phyloP scores from a whole-genome alignment of 371 early-diverging fungal genomes.

The Zopfochytrium polystomum region DNA sequence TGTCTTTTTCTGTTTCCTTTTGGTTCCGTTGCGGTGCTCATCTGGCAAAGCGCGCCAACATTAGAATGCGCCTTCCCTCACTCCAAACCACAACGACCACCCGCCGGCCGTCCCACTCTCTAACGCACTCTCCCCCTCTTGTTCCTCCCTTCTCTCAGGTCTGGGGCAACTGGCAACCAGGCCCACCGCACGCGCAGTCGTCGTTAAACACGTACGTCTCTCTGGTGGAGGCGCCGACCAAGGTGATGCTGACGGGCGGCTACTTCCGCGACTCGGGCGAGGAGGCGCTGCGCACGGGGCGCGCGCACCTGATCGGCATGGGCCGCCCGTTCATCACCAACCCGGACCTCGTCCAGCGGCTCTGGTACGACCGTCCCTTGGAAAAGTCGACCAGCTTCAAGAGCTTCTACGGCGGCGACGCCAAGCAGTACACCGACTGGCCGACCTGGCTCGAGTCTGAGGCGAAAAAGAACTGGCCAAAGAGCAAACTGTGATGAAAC shows the following conservation, averaged over 20 bases:
- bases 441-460: constrained; percentile 29
- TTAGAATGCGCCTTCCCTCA: no score
- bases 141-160: no score
- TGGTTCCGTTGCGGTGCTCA: no score
- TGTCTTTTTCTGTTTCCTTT: no score
- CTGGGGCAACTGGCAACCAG: constrained; percentile 25
- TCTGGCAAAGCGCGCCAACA: no score
- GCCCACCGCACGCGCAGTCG: constrained; percentile 28
- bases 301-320: constrained; percentile 39
- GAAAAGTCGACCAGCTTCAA: constrained; percentile 23
- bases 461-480: constrained; percentile 4
- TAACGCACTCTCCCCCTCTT: no score
- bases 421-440: constrained; percentile 31
- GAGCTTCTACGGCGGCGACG: constrained; percentile 28
- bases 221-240: constrained; percentile 18
- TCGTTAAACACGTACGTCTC: constrained; percentile 23
- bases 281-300: constrained; percentile 21
- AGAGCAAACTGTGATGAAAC: no score
- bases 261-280: constrained; percentile 32
- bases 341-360: constrained; percentile 42
- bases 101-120: no score
- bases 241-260: constrained; percentile 37
- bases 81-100: no score
- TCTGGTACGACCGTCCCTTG: constrained; percentile 25
- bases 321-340: constrained; percentile 45